Evolutionary conservation across 139 green algal species (phyloP).

Genomic region (Desmodesmus armatus): DNA sequence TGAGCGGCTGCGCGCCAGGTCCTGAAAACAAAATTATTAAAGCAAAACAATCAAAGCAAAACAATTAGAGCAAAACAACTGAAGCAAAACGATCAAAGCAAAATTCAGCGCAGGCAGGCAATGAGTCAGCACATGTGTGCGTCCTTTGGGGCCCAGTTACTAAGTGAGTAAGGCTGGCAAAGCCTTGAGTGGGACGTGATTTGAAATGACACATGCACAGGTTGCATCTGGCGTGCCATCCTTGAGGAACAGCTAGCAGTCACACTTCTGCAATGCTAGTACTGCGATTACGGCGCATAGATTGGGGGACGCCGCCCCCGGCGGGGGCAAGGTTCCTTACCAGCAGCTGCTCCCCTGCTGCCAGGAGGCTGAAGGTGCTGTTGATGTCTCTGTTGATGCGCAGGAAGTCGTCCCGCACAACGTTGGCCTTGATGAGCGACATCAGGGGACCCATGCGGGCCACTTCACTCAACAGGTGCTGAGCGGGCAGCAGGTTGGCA

Average conservation of each 20-base stretch:
- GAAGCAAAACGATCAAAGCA: too few relatives aligned
- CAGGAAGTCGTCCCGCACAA: conserved; percentile 5
- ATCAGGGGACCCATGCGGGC: conserved; percentile 7
- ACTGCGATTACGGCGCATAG: too few relatives aligned
- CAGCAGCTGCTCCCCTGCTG: conserved; percentile 6
- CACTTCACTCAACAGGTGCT: neutral
- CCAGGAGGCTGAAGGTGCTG: neutral
- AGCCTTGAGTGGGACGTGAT: too few relatives aligned
- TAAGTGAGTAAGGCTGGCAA: too few relatives aligned
- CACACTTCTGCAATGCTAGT: too few relatives aligned
- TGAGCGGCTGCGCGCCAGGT: neutral
- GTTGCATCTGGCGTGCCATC: neutral
- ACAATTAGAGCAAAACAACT: too few relatives aligned
- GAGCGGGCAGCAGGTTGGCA: neutral
- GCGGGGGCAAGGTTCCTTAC: neutral
- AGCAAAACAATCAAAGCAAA: too few relatives aligned
- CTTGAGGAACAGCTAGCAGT: neutral
- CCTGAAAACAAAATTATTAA: neutral
- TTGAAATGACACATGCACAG: too few relatives aligned
- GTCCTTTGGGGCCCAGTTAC: neutral
- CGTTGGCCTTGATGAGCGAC: neutral
- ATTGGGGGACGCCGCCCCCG: too few relatives aligned
- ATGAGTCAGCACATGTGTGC: neutral
- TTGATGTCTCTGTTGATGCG: conserved; percentile 18
- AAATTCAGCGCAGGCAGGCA: too few relatives aligned